Percentiles rank a stretch among this genome's conserved stretches.
These are phyloP conservation scores for Trichomonas vaginalis DNA, from an alignment of 208 protist species.

Conservation along the genomic window DNA sequence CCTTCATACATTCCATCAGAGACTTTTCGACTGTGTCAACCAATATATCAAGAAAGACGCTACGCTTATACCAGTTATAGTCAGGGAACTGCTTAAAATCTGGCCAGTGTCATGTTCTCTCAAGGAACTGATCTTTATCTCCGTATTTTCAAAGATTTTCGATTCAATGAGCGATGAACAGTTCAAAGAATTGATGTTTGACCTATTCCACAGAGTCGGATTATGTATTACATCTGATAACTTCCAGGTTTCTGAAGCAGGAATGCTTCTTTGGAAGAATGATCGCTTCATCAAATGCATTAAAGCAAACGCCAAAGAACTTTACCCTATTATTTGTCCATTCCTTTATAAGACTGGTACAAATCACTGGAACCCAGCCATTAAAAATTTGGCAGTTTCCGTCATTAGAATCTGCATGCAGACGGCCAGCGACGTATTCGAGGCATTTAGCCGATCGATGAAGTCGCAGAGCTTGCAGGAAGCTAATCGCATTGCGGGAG, in stretches of 20 bases:
- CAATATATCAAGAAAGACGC: conserved; percentile 14
- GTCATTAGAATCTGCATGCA: conserved; percentile 11
- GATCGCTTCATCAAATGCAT: not conserved
- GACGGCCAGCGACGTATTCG: not conserved
- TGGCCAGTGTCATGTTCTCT: conserved; percentile 9
- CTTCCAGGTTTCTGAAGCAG: not conserved
- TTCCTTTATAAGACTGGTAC: not conserved
- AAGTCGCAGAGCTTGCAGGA: not conserved
- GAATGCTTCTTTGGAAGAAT: conserved; percentile 14
- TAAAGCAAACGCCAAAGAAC: not conserved
- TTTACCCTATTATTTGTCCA: conserved; percentile 12
- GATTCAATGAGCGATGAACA: not conserved
- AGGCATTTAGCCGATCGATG: not conserved
- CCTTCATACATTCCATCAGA: not conserved
- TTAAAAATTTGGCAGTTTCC: not conserved
- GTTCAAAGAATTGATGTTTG: not conserved
- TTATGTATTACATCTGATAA: not conserved
- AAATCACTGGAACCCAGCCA: conserved; percentile 7
- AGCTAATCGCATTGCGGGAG: not conserved
- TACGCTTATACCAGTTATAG: not conserved
- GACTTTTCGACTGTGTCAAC: not conserved
- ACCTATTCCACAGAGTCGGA: not conserved
- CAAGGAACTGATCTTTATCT: not conserved
- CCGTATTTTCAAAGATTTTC: not conserved
- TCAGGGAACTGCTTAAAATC: not conserved